A percentile compares a stretch with the other conserved stretches of the same genome.
phyloP scores from a whole-genome alignment of 2,329 filamentous ascomycete species.

The Cytospora schulzeri region DNA sequence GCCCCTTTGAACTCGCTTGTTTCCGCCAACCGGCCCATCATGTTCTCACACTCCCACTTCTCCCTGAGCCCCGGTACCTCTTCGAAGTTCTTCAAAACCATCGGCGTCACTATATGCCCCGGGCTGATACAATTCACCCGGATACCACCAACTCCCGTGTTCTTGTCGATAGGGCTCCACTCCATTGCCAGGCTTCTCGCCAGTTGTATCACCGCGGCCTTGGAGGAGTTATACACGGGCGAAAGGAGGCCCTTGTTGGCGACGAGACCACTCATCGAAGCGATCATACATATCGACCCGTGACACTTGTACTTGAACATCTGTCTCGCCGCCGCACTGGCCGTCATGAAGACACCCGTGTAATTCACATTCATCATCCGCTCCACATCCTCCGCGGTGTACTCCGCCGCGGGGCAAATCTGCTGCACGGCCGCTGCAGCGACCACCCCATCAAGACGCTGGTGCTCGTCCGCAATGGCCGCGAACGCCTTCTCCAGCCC shows the following conservation, averaged over 20 bases:
- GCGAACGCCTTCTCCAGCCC: slow-evolving; percentile 60
- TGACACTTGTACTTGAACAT: slow-evolving; percentile 53
- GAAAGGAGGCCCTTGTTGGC: slow-evolving; percentile 64
- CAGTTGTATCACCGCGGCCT: slow-evolving; percentile 66
- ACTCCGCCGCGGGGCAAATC: slow-evolving; percentile 68
- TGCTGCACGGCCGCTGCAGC: slow-evolving; percentile 71
- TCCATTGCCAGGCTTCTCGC: slow-evolving; percentile 64
- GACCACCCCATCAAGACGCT: slow-evolving; percentile 67
- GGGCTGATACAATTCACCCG: slow-evolving; percentile 71
- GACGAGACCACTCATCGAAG: slow-evolving; percentile 57
- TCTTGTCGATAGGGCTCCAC: slow-evolving; percentile 52
- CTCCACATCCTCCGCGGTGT: slow-evolving; percentile 57
- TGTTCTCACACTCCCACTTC: slow-evolving; percentile 73
- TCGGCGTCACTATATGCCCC: slow-evolving; percentile 69
- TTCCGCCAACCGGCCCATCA: slow-evolving; percentile 64
- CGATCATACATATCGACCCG: slow-evolving; percentile 60
- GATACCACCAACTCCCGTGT: slow-evolving; percentile 53
- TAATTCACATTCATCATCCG: slow-evolving; percentile 72
- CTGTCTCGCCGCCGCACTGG: slow-evolving; percentile 69
- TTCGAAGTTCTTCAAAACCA: slow-evolving; percentile 72
- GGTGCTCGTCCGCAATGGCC: slow-evolving; percentile 61
- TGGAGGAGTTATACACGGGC: slow-evolving; percentile 67
- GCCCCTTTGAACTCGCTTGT: slow-evolving; percentile 64
- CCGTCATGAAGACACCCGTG: slow-evolving; percentile 70
- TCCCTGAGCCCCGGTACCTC: slow-evolving; percentile 62